Base-by-base conservation (phyloP, 805 yeast genomes). In the Wickerhamiella vanderwaltii region DNA sequence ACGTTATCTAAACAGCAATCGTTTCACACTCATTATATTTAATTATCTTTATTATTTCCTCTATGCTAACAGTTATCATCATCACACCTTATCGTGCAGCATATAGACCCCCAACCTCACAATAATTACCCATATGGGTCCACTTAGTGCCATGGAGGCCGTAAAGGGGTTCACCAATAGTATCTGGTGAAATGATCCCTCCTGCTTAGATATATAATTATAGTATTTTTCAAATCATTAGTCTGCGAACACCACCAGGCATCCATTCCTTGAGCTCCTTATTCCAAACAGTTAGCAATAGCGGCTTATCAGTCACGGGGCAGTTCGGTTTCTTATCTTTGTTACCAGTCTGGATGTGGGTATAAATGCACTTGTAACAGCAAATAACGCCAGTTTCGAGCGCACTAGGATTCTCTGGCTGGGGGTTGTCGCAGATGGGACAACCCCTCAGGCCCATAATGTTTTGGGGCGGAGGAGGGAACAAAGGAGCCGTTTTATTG, bases 321-420 rank as follows among this genome's bases (percentile, higher is more conserved):
- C 97, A 88, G 47, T 78, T 65, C 2, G 87, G 87, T 6, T 79
- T 82, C 13, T 64, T 63, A 13, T 55, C 52, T 16, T 64, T 61
- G 41, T 60, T 64, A 1, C 64, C 69, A 33, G 71, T 68, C 22
- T 72, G 66, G 34, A 87, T 63, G 53, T 73, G 72, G 37, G 72
- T 70, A 53, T 74, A 75, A 12, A 87, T 84, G 59, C 97, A 91
- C 9, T 83, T 75, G 59, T 87, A 86, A 59, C 95, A 86, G 51
- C 79, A 82, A 0, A 85, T 94, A 48, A 75, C 77, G 0, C 98
- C 98, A 0, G 97, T 85, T 56, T 87, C 97, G 26, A 88, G 74
- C 9, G 80, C 73, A 0, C 94, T 84, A 3, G 95, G 95, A 51
- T 83, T 85, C 24, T 71, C 71, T 2, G 48, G 43, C 13, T 58